A percentile compares a stretch with the other conserved stretches of the same genome.
These are phyloP conservation scores for Cupressus sempervirens DNA, from an alignment of 75 land plant genomes.

Conservation along the genomic window DNA sequence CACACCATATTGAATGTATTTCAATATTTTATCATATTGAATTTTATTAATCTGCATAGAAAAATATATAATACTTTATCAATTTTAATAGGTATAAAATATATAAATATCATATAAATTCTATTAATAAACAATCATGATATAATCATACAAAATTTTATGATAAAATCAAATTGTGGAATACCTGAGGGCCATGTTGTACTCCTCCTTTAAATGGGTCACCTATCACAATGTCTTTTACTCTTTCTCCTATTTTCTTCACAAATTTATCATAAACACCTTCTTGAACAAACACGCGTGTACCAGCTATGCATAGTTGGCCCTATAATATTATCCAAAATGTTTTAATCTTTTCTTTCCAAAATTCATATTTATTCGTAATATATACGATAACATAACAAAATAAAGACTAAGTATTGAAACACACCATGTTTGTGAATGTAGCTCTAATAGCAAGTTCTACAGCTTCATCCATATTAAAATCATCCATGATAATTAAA, in stretches of 20 bases:
- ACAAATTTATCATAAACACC: conserved; percentile 67
- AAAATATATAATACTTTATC: too few species aligned
- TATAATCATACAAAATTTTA: too few species aligned
- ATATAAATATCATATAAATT: too few species aligned
- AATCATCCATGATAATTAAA: too few species aligned
- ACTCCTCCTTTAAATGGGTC: conserved; percentile 73
- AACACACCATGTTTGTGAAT: conserved; percentile 20
- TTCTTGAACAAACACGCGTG: conserved; percentile 72
- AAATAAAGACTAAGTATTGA: background rate
- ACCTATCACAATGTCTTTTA: conserved; percentile 50
- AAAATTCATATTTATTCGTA: too few species aligned
- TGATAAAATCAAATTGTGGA: too few species aligned
- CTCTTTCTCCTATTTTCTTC: conserved; percentile 41
- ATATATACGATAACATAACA: too few species aligned
- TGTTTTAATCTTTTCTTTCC: background rate
- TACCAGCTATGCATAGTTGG: conserved; percentile 68
- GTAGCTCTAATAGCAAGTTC: conserved; percentile 17
- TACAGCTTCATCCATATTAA: too few species aligned
- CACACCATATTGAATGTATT: conserved; percentile 11
- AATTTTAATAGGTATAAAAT: too few species aligned
- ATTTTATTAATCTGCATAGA: conserved; percentile 49
- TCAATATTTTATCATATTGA: conserved; percentile 79
- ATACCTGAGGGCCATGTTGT: conserved; percentile 71
- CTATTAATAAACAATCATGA: too few species aligned
- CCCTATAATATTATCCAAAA: conserved; percentile 32